These are phyloP conservation scores for Acanthamoeba lenticulata DNA, from an alignment of 208 protist genomes.

Conservation along the genomic window DNA sequence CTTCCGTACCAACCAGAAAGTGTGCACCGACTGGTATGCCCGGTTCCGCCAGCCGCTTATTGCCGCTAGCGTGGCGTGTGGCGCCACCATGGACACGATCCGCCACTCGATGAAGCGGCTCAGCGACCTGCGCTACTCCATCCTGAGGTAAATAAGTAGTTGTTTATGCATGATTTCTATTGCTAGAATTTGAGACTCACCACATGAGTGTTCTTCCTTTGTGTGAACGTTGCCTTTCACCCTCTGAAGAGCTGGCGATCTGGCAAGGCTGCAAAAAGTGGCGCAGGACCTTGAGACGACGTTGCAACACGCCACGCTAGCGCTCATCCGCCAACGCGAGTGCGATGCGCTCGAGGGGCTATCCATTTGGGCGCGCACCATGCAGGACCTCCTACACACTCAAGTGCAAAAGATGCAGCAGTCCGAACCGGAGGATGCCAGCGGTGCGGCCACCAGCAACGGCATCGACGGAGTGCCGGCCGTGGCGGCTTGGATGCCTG, in stretches of 20 bases:
- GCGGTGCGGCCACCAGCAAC: too few species aligned
- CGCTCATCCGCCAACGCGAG: constrained; percentile 65
- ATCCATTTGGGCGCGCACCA: background rate
- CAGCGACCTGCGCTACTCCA: background rate
- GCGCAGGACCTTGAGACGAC: constrained; percentile 70
- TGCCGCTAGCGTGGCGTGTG: constrained; percentile 49
- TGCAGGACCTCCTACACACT: background rate
- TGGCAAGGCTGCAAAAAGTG: background rate
- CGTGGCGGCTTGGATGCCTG: background rate
- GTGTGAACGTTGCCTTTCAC: background rate
- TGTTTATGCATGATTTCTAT: too few species aligned
- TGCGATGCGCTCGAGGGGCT: constrained; percentile 66
- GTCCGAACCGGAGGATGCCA: background rate
- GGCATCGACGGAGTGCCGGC: too few species aligned
- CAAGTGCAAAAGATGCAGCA: background rate
- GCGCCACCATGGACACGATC: constrained; percentile 66
- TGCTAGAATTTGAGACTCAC: too few species aligned
- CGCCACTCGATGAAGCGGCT: constrained; percentile 67
- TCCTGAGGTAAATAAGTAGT: background rate
- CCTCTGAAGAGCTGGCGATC: background rate
- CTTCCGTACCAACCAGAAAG: constrained; percentile 74
- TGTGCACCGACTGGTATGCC: constrained; percentile 76
- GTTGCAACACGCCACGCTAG: constrained; percentile 60
- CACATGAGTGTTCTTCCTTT: too few species aligned
- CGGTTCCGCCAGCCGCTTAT: constrained; percentile 71